Evolutionary conservation across 1,139 yeast species (phyloP).

Genomic region (Pichia sp.): DNA sequence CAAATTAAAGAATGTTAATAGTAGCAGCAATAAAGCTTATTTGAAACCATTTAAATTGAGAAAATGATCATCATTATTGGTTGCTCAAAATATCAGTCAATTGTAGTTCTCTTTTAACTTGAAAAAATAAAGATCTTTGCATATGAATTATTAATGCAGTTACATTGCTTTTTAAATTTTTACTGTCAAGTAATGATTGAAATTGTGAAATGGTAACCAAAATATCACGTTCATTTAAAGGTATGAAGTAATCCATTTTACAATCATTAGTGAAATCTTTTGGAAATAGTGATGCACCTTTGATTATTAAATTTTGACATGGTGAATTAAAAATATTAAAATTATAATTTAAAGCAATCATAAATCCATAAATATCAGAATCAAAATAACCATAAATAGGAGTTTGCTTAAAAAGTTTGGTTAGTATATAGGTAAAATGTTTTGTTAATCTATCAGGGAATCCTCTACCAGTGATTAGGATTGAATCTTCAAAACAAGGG

Average conservation of each 20-base stretch:
- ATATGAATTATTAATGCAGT: neutral
- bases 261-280: neutral
- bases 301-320: conserved; percentile 1
- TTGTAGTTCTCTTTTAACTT: conserved; percentile 11
- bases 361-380: conserved; percentile 68
- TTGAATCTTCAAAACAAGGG: conserved; percentile 3
- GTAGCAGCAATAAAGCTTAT: neutral
- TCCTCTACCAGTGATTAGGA: conserved; percentile 61
- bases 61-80: neutral
- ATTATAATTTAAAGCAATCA: conserved; percentile 43
- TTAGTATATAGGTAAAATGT: conserved; percentile 44
- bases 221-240: neutral
- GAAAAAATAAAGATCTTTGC: conserved; percentile 9
- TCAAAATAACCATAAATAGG: conserved; percentile 46
- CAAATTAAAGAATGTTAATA: neutral
- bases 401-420: conserved; percentile 33
- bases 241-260: neutral
- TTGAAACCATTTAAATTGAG: neutral
- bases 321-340: conserved; percentile 1
- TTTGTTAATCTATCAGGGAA: conserved; percentile 67
- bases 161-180: neutral
- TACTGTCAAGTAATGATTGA: neutral
- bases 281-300: conserved; percentile 7
- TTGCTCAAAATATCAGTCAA: conserved; percentile 1
- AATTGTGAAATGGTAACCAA: conserved; percentile 1